Percentiles rank a stretch among this genome's conserved stretches.
Evolutionary conservation across 2,329 filamentous ascomycete species (phyloP).

Genomic region (Colletotrichum higginsianum): DNA sequence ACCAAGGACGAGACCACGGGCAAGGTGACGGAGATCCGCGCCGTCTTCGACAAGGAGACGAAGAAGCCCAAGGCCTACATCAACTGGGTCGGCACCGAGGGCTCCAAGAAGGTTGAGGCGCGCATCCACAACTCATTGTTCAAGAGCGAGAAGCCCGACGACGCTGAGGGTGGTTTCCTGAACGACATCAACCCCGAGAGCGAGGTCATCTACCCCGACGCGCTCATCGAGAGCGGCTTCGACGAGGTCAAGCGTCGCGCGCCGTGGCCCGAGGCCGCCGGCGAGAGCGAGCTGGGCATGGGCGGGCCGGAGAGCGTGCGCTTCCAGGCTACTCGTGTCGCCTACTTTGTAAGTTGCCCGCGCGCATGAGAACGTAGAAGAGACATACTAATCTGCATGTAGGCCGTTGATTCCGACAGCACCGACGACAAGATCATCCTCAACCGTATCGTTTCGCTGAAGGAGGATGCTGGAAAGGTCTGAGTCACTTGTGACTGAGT

Average conservation of each 20-base stretch:
- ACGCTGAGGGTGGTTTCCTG: conserved; percentile 84
- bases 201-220: conserved; percentile 83
- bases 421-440: conserved; percentile 85
- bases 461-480: conserved; percentile 84
- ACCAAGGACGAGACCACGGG: conserved; percentile 76
- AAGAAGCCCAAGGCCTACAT: conserved; percentile 87
- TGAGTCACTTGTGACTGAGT: not conserved
- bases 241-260: conserved; percentile 80
- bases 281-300: conserved; percentile 74
- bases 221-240: conserved; percentile 87
- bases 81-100: conserved; percentile 85
- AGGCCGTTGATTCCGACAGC: conserved; percentile 84
- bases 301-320: conserved; percentile 81
- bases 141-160: conserved; percentile 86
- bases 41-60: conserved; percentile 76
- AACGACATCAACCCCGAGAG: conserved; percentile 88
- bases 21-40: conserved; percentile 76
- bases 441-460: conserved; percentile 92
- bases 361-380: fast-evolving
- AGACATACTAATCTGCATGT: conserved; percentile 2
- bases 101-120: conserved; percentile 78
- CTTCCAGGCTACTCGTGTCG: conserved; percentile 93
- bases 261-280: conserved; percentile 86
- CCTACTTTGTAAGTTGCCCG: conserved; percentile 76
- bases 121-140: conserved; percentile 88